Evolutionary conservation across 371 early-diverging fungal species (phyloP), one percentile per base, ranked within the genome.

Genomic region (Funneliformis caledonium): DNA sequence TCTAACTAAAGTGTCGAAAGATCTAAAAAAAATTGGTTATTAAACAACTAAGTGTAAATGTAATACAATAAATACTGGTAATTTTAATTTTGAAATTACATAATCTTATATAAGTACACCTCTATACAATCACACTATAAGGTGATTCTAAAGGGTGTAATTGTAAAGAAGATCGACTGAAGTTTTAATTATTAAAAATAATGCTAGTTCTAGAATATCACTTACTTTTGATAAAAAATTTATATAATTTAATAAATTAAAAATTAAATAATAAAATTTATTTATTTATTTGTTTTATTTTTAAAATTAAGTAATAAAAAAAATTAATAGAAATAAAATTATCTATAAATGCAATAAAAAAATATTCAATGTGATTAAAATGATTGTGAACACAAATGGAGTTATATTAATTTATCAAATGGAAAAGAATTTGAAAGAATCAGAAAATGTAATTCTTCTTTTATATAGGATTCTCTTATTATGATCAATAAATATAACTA

Each of bases 371-470:
- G 64, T 33, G 22, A 22, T 31, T 2, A 22, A 8, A 2, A 31
- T n/a, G 16, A 4, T 42, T 69, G 45, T 69, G n/a, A 69, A 42
- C 69, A 69, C 11, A 16, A n/a, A 12, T 73, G 73, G 48, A n/a
- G 26, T 73, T 73, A 73, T 26, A 52, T 52, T 52, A 37, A 73
- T 33, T 50, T 73, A 19, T 26, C 26, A 22, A 48, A 31, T 73
- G 26, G 22, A 50, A 73, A 73, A 12, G 33, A 37, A 0, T 73
- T 73, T 33, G 0, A 52, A 19, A 52, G 52, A 73, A 31, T 73
- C 52, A 2, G 12, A 11, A 26, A 47, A 48, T 73, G 73, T 73
- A 11, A 31, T 52, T 50, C 2, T 11, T 31, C n/a, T n/a, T n/a
- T 31, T 26, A 8, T 0, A 19, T 73, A 52, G 73, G 31, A 73